phyloP scores from a whole-genome alignment of 768 basidiomycete species.

The Boletus rufocinnamomeus region DNA sequence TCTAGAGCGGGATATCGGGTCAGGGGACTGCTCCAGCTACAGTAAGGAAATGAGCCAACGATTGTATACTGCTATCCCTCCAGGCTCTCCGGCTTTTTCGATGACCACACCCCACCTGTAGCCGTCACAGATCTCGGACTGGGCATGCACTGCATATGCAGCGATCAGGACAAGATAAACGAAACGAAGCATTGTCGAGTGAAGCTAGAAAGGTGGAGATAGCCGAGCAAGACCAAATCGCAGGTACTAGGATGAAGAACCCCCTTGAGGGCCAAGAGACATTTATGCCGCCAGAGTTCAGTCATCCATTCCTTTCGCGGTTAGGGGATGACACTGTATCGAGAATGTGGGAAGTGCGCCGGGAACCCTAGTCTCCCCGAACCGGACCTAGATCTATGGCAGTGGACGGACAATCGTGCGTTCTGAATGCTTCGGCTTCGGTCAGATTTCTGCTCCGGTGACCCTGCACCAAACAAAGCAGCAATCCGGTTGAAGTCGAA shows the following conservation, averaged over 20 bases:
- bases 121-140: not conserved
- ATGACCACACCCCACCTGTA: not conserved
- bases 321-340: no score
- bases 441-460: no score
- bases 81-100: not conserved
- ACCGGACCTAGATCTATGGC: no score
- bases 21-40: not conserved
- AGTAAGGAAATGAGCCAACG: not conserved
- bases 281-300: not conserved
- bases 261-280: not conserved
- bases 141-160: not conserved
- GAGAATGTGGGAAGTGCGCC: no score
- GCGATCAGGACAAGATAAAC: not conserved
- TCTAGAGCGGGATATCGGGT: not conserved
- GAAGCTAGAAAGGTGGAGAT: not conserved
- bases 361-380: no score
- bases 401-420: no score
- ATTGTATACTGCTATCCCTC: not conserved
- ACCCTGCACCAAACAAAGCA: no score
- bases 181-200: constrained; percentile 1
- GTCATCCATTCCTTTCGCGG: not conserved
- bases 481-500: no score
- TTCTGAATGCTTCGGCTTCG: no score
- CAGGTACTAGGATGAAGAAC: not conserved
- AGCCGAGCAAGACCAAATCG: not conserved